Evolutionary conservation across 805 yeast genomes (phyloP).

Genomic region (Metschnikowia anglica): DNA sequence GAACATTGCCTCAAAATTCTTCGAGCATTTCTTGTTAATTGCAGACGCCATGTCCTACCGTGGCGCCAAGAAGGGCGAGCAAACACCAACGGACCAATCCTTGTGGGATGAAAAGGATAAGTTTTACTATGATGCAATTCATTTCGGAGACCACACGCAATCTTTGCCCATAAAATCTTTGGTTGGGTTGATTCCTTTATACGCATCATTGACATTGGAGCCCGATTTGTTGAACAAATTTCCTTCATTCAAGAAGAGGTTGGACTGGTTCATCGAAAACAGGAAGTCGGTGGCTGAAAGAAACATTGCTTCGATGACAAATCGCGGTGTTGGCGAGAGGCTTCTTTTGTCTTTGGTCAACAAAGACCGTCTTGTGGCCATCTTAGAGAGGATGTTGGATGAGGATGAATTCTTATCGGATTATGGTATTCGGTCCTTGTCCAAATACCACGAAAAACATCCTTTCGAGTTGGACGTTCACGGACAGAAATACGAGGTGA

Average conservation of each 20-base stretch:
- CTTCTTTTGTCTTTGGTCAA: constrained; percentile 75
- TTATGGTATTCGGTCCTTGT: constrained; percentile 84
- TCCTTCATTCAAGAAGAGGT: constrained; percentile 78
- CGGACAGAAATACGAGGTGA: constrained; percentile 67
- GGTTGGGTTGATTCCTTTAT: constrained; percentile 88
- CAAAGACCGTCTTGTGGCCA: constrained; percentile 73
- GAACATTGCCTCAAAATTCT: constrained; percentile 90
- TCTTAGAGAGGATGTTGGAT: constrained; percentile 77
- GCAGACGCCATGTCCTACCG: constrained; percentile 90
- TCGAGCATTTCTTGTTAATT: constrained; percentile 87
- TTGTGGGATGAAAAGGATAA: constrained; percentile 89
- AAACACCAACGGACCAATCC: constrained; percentile 52
- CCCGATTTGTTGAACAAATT: constrained; percentile 75
- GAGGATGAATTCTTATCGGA: constrained; percentile 82
- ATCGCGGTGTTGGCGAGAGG: constrained; percentile 80
- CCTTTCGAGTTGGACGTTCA: constrained; percentile 84
- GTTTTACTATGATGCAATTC: constrained; percentile 88
- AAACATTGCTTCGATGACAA: constrained; percentile 81
- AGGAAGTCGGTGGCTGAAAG: constrained; percentile 68
- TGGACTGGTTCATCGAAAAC: constrained; percentile 80
- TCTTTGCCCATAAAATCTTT: constrained; percentile 82
- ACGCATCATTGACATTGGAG: constrained; percentile 85
- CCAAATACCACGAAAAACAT: constrained; percentile 79
- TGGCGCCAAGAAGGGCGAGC: constrained; percentile 40
- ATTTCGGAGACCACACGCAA: constrained; percentile 67